Evolutionary conservation across 371 early-diverging fungal genomes (phyloP).

Genomic region (Mucor ambiguus): DNA sequence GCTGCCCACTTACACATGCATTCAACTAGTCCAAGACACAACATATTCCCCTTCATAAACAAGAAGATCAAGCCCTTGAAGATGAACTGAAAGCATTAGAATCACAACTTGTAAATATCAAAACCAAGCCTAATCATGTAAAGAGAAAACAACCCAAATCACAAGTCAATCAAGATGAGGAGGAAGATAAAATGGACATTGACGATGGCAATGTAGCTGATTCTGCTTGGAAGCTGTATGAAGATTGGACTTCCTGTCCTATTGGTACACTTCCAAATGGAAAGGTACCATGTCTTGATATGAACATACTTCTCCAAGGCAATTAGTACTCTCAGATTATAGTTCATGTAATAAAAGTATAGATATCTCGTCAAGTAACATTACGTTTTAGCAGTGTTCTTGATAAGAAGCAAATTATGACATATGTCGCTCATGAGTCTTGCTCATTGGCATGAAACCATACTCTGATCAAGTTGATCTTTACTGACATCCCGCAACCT

Average conservation of each 20-base stretch:
- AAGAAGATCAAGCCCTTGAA: conserved; percentile 17
- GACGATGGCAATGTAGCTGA: neutral
- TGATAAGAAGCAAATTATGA: too few relatives aligned
- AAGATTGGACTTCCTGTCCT: conserved; percentile 41
- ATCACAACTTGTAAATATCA: conserved; percentile 23
- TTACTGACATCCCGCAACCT: neutral
- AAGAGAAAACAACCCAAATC: neutral
- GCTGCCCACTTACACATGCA: neutral
- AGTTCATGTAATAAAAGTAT: neutral
- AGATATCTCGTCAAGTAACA: neutral
- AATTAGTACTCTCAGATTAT: neutral
- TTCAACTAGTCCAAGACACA: neutral
- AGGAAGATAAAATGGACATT: conserved; percentile 8
- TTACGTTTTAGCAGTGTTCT: neutral
- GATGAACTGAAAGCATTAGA: conserved; percentile 26
- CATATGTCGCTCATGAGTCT: too few relatives aligned
- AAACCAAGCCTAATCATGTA: conserved; percentile 10
- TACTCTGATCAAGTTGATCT: neutral
- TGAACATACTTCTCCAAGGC: conserved; percentile 8
- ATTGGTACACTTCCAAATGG: conserved; percentile 49
- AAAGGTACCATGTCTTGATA: conserved; percentile 39
- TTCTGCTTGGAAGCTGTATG: conserved; percentile 32
- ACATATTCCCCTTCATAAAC: neutral
- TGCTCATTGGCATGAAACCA: too few relatives aligned
- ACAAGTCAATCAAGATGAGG: neutral